A percentile compares a stretch with the other conserved stretches of the same genome.
phyloP scores from a whole-genome alignment of 345 rosid species.

The Erysimum cheiranthoides region DNA sequence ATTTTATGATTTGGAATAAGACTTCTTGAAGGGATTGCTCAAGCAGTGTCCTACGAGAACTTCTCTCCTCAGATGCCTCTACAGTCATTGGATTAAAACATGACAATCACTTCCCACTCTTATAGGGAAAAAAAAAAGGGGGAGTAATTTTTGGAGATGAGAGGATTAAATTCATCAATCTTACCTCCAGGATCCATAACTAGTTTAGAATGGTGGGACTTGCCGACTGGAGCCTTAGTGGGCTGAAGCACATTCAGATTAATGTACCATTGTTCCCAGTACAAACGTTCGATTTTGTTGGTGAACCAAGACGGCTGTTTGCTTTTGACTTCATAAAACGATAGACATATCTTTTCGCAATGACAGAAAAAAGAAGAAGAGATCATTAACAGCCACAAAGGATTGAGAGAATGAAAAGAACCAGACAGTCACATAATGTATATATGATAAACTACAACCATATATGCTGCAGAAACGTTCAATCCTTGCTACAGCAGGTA shows the following conservation, averaged over 20 bases:
- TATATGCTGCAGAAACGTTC: not conserved
- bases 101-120: slow-evolving; percentile 21
- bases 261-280: slow-evolving; percentile 95
- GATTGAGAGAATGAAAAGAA: not conserved
- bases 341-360: slow-evolving; percentile 76
- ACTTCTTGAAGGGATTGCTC: slow-evolving; percentile 86
- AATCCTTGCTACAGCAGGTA: not conserved
- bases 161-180: not conserved
- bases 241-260: slow-evolving; percentile 84
- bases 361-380: not conserved
- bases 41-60: slow-evolving; percentile 67
- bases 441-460: not conserved
- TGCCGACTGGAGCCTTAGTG: slow-evolving; percentile 57
- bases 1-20: slow-evolving; percentile 87
- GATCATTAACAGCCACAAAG: slow-evolving; percentile 15
- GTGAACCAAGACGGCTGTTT: slow-evolving; percentile 91
- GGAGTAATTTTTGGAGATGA: not conserved
- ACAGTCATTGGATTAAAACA: slow-evolving; percentile 24
- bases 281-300: slow-evolving; percentile 65
- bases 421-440: not conserved
- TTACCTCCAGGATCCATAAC: slow-evolving; percentile 75
- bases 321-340: slow-evolving; percentile 90
- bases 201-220: slow-evolving; percentile 68
- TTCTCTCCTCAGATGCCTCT: slow-evolving; percentile 73
- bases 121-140: not conserved